phyloP scores from a whole-genome alignment of 1,139 yeast genomes.

The Saccharomyces hybrid region DNA sequence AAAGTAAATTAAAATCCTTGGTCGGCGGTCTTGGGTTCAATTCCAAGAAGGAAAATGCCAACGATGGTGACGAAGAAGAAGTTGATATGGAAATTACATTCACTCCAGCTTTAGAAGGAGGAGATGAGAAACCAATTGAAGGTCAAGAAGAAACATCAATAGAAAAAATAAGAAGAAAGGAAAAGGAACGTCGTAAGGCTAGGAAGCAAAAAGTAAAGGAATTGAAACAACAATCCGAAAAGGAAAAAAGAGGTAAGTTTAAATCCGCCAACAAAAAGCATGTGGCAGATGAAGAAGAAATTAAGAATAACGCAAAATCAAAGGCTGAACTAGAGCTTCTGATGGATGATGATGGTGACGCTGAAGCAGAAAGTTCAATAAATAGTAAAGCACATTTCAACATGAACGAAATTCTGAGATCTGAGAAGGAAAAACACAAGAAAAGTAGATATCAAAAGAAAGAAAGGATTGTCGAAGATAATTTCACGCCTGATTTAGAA shows the following conservation, averaged over 20 bases:
- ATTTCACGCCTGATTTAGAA: constrained; percentile 56
- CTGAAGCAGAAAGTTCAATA: constrained; percentile 36
- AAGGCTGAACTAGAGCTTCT: constrained; percentile 68
- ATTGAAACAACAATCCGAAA: constrained; percentile 40
- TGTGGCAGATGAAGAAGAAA: constrained; percentile 13
- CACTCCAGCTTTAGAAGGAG: constrained; percentile 74
- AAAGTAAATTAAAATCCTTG: constrained; percentile 58
- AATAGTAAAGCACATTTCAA: constrained; percentile 52
- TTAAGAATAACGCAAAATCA: constrained; percentile 35
- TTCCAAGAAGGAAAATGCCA: constrained; percentile 22
- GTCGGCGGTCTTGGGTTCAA: constrained; percentile 41
- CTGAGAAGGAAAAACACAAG: constrained; percentile 50
- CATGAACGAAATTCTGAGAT: constrained; percentile 68
- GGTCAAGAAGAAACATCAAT: constrained; percentile 66
- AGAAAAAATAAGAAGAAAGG: constrained; percentile 77
- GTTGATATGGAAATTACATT: constrained; percentile 95
- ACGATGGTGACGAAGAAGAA: constrained; percentile 46
- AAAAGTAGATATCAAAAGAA: constrained; percentile 48
- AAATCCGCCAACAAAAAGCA: constrained; percentile 21
- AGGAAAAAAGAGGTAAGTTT: constrained; percentile 32
- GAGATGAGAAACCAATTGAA: constrained; percentile 30
- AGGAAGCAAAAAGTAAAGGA: constrained; percentile 70
- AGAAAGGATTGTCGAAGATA: constrained; percentile 47
- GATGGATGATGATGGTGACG: constrained; percentile 58
- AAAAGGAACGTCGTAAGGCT: constrained; percentile 81